A percentile compares a stretch with the other conserved stretches of the same genome.
These are phyloP conservation scores for Cyclanthera cordifolia DNA, from an alignment of 306 rosid genomes.

Conservation along the genomic window DNA sequence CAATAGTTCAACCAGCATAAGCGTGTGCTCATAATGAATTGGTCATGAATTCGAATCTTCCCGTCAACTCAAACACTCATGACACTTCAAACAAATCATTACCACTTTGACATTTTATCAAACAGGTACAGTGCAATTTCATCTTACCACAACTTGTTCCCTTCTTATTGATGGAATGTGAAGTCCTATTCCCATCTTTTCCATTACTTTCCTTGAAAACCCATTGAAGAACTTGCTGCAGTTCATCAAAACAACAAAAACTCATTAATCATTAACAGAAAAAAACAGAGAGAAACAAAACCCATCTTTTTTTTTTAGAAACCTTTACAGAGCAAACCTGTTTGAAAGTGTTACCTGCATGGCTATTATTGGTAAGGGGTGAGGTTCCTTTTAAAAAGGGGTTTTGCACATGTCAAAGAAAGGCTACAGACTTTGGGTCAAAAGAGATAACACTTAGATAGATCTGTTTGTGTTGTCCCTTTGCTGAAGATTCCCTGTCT, in stretches of 20 bases:
- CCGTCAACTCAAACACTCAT: neutral
- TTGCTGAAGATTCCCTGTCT: slow-evolving; percentile 60
- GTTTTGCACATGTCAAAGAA: slow-evolving; percentile 6
- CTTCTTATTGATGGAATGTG: slow-evolving; percentile 23
- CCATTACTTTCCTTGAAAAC: slow-evolving; percentile 32
- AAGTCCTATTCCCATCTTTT: slow-evolving; percentile 24
- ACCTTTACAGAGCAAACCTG: neutral
- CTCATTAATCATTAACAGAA: slow-evolving; percentile 9
- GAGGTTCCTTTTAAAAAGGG: slow-evolving; percentile 17
- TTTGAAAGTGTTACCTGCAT: slow-evolving; percentile 25
- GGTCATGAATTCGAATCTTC: too few relatives aligned
- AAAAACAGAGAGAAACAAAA: neutral
- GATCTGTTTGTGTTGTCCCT: slow-evolving; percentile 56
- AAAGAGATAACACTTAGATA: slow-evolving; percentile 34
- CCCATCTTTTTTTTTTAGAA: neutral
- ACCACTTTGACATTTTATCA: neutral
- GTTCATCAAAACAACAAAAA: slow-evolving; percentile 4
- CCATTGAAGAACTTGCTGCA: slow-evolving; percentile 49
- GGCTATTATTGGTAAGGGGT: slow-evolving; percentile 1
- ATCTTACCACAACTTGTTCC: slow-evolving; percentile 35
- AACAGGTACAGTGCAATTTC: neutral
- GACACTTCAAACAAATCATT: neutral
- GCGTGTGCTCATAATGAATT: too few relatives aligned
- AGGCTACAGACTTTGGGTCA: slow-evolving; percentile 28
- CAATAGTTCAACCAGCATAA: too few relatives aligned